These are phyloP conservation scores for Aurantiochytrium sp. DNA, from an alignment of 108 stramenopile species.

Conservation along the genomic window DNA sequence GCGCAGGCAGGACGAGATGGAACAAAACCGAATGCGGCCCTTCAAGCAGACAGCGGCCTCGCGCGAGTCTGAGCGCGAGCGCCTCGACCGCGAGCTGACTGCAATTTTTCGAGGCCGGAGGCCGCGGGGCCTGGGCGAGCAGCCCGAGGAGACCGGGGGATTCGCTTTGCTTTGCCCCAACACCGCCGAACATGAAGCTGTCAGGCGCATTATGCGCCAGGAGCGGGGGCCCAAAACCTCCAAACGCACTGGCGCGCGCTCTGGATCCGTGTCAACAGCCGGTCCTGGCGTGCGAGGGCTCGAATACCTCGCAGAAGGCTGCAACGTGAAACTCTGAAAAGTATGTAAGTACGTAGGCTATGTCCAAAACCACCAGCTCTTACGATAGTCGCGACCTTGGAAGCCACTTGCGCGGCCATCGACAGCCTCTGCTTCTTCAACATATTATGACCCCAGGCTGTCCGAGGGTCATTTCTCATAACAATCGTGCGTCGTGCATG, in stretches of 20 bases:
- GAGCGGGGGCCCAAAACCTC: background rate
- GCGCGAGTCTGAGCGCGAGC: constrained; percentile 8
- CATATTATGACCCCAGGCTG: no score
- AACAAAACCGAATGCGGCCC: background rate
- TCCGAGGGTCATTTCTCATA: no score
- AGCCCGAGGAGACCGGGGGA: background rate
- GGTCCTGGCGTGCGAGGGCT: background rate
- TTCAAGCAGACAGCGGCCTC: background rate
- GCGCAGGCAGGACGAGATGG: background rate
- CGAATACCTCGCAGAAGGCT: background rate
- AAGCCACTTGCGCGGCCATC: no score
- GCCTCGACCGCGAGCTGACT: background rate
- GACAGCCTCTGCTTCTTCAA: no score
- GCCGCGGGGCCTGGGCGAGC: background rate
- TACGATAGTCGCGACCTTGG: no score
- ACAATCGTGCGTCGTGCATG: no score
- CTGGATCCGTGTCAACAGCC: background rate
- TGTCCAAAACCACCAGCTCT: no score
- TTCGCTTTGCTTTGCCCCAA: background rate
- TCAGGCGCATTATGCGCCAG: background rate
- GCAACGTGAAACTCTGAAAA: background rate
- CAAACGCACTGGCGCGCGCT: background rate
- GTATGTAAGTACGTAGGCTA: no score
- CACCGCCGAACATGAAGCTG: background rate
- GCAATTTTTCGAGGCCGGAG: background rate